phyloP scores from a whole-genome alignment of 805 yeast species.

The Hyphopichia homilentoma region DNA sequence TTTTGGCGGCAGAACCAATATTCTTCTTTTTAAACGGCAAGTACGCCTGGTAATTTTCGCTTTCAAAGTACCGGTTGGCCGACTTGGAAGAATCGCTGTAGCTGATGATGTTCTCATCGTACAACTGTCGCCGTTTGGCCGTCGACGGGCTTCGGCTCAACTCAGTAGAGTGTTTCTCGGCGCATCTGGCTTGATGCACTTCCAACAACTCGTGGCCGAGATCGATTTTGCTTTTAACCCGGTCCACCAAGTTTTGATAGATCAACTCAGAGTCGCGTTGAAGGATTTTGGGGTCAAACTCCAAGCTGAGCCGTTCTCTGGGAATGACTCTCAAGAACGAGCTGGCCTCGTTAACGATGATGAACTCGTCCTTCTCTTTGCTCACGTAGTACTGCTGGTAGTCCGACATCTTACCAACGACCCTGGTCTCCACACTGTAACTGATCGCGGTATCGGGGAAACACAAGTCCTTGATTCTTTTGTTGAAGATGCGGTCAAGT shows the following conservation, averaged over 20 bases:
- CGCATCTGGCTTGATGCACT: background rate
- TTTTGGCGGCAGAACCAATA: conserved; percentile 16
- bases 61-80: background rate
- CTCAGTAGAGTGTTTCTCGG: no score
- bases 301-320: conserved; percentile 4
- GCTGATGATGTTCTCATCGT: conserved; percentile 3
- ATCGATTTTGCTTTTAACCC: conserved; percentile 12
- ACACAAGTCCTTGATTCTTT: conserved; percentile 19
- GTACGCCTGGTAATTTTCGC: conserved; percentile 10
- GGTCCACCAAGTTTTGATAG: conserved; percentile 12
- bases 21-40: conserved; percentile 17
- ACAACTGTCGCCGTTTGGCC: conserved; percentile 13
- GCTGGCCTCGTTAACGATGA: conserved; percentile 21
- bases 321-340: conserved; percentile 21
- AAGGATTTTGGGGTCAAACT: conserved; percentile 4
- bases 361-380: conserved; percentile 15
- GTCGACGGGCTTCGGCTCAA: background rate
- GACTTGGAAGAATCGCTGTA: background rate
- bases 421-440: conserved; percentile 24
- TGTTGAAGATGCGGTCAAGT: conserved; percentile 4
- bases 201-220: conserved; percentile 11
- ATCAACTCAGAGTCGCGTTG: conserved; percentile 10
- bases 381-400: conserved; percentile 9
- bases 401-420: conserved; percentile 20
- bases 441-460: conserved; percentile 25